These are phyloP conservation scores for Penicillium cosmopolitanum DNA, from an alignment of 495 filamentous ascomycete genomes.

Conservation along the genomic window DNA sequence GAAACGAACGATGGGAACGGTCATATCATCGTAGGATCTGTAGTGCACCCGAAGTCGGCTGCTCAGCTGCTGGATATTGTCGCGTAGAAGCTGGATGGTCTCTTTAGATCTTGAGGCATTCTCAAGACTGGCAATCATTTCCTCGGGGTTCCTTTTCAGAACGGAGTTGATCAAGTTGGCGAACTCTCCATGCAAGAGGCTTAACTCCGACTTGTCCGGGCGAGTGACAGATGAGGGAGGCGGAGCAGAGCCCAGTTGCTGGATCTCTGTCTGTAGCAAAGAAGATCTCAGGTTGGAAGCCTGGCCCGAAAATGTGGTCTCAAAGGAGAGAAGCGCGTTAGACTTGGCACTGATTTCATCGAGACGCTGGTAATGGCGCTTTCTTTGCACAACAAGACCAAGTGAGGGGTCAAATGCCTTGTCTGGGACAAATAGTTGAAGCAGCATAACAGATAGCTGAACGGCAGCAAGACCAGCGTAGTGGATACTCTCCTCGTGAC, in stretches of 20 bases:
- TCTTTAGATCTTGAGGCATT: constrained; percentile 27
- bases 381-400: constrained; percentile 69
- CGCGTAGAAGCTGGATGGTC: constrained; percentile 60
- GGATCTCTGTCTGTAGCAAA: constrained; percentile 61
- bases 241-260: constrained; percentile 63
- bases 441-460: constrained; percentile 45
- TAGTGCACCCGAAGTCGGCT: constrained; percentile 66
- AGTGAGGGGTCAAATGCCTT: constrained; percentile 85
- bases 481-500: constrained; percentile 22
- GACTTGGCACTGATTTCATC: constrained; percentile 58
- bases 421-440: constrained; percentile 85
- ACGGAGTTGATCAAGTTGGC: constrained; percentile 71
- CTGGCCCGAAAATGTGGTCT: constrained; percentile 69
- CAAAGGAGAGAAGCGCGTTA: constrained; percentile 64
- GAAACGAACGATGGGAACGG: constrained; percentile 76
- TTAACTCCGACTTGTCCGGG: constrained; percentile 66
- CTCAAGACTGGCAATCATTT: constrained; percentile 31
- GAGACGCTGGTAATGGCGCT: constrained; percentile 62
- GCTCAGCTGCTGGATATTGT: constrained; percentile 72
- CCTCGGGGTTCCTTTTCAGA: constrained; percentile 57
- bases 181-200: constrained; percentile 80
- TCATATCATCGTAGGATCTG: constrained; percentile 81
- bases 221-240: constrained; percentile 70
- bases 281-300: constrained; percentile 62
- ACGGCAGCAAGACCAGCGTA: constrained; percentile 38